Percentiles rank a stretch among this genome's conserved stretches.
Conservation (phyloP, 1,284 basidiomycete genomes). For the Pseudozyma flocculosa region DNA sequence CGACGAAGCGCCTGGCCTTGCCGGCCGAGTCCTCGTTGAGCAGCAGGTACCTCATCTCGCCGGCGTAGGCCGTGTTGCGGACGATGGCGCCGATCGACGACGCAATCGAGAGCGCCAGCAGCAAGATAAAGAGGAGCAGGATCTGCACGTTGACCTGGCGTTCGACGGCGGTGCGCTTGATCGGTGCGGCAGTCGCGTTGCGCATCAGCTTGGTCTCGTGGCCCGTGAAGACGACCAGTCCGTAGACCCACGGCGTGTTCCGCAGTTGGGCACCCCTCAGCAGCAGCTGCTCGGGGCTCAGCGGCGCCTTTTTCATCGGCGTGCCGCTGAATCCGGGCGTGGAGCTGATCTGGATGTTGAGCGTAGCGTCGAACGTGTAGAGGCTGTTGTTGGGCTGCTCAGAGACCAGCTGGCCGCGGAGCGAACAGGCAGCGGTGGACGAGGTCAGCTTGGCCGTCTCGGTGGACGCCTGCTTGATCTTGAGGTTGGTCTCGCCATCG, state of each 20-base stretch:
- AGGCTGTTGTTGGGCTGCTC: conserved; percentile 97
- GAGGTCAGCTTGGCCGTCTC: conserved; percentile 77
- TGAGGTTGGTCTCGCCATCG: conserved; percentile 97
- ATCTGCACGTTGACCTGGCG: conserved; percentile 95
- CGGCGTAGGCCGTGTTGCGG: conserved; percentile 40
- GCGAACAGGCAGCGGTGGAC: conserved; percentile 71
- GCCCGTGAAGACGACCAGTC: conserved; percentile 89
- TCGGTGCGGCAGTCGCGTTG: conserved; percentile 82
- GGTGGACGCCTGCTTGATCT: conserved; percentile 93
- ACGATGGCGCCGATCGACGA: conserved; percentile 91
- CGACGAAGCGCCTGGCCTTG: conserved; percentile 58
- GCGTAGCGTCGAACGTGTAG: conserved; percentile 85
- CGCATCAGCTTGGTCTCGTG: conserved; percentile 99
- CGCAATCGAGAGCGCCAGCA: conserved; percentile 82
- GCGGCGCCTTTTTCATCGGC: conserved; percentile 65
- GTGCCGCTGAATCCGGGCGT: conserved; percentile 52
- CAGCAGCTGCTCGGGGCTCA: conserved; percentile 92
- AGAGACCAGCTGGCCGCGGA: conserved; percentile 81
- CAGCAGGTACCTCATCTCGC: conserved; percentile 50
- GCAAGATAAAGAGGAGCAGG: conserved; percentile 86
- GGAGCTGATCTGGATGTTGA: conserved; percentile 63
- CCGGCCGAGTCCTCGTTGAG: conserved; percentile 50
- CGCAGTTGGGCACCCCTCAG: conserved; percentile 91
- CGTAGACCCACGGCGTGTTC: conserved; percentile 96
- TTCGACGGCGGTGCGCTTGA: conserved; percentile 95